These are phyloP conservation scores for Talaromyces stipitatus DNA, from an alignment of 495 filamentous ascomycete species.

Conservation along the genomic window DNA sequence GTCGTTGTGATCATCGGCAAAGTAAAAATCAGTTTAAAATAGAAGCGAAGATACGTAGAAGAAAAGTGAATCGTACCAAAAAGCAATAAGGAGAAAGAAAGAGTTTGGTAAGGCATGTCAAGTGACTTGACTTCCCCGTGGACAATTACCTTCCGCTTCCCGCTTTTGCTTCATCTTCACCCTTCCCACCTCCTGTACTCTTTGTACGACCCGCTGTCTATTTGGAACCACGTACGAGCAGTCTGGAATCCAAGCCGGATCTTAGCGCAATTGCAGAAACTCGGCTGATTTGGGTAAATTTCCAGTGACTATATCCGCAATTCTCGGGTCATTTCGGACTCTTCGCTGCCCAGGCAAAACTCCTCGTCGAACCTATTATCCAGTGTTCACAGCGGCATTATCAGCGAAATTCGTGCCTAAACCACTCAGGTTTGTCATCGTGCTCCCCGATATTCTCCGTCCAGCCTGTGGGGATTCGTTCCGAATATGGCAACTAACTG, in stretches of 20 bases:
- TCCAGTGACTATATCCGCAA: not conserved
- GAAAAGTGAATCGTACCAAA: no score
- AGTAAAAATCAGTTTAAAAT: no score
- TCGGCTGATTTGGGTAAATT: not conserved
- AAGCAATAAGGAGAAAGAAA: not conserved
- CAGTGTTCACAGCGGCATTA: no score
- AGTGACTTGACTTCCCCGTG: slow-evolving; percentile 1
- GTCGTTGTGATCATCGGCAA: not conserved
- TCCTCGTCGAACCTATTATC: not conserved
- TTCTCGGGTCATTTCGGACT: slow-evolving; percentile 7
- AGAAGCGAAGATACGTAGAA: no score
- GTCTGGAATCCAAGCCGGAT: not conserved
- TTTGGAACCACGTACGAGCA: not conserved
- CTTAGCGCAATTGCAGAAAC: not conserved
- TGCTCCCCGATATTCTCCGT: slow-evolving; percentile 4
- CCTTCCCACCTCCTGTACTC: not conserved
- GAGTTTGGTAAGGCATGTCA: not conserved
- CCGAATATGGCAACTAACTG: not conserved
- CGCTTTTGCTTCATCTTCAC: not conserved
- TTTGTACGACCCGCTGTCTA: not conserved
- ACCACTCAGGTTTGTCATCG: slow-evolving; percentile 4
- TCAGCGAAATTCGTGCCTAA: slow-evolving; percentile 1
- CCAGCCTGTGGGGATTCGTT: not conserved
- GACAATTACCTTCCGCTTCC: not conserved
- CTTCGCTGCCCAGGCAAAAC: not conserved